These are phyloP conservation scores for Darksidea phi DNA, from an alignment of 495 filamentous ascomycete species.

Conservation along the genomic window DNA sequence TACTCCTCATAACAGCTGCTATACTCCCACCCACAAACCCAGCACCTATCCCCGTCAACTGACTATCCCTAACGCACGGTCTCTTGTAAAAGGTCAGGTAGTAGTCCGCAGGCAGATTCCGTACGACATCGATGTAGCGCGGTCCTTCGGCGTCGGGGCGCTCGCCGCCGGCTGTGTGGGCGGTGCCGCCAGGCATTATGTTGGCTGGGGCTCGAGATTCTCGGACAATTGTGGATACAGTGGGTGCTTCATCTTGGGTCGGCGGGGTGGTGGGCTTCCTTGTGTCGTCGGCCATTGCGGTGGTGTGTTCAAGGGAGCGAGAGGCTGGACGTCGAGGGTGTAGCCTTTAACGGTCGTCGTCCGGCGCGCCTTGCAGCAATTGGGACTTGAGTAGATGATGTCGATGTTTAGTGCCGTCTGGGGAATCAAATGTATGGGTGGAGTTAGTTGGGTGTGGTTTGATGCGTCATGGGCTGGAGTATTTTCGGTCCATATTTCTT, in stretches of 20 bases:
- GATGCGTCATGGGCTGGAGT: conserved; percentile 11
- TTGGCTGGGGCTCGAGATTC: conserved; percentile 43
- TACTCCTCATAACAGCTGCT: conserved; percentile 73
- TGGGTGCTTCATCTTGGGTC: conserved; percentile 1
- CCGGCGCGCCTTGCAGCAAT: no score
- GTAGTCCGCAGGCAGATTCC: conserved; percentile 65
- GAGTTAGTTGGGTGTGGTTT: no score
- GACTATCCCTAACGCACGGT: conserved; percentile 79
- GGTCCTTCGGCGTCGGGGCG: conserved; percentile 41
- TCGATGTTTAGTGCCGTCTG: no score
- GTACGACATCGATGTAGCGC: conserved; percentile 62
- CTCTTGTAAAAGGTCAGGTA: conserved; percentile 71
- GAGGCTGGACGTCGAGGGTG: not conserved
- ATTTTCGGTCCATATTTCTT: conserved; percentile 2
- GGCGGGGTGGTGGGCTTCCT: conserved; percentile 30
- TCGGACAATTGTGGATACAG: conserved; percentile 11
- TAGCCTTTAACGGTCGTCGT: not conserved
- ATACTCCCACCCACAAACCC: conserved; percentile 73
- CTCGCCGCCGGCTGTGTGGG: conserved; percentile 51
- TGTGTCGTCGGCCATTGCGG: conserved; percentile 58
- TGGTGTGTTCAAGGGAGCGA: conserved; percentile 5
- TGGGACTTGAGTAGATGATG: no score
- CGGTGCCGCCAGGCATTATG: conserved; percentile 40
- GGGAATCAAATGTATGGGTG: no score
- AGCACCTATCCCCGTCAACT: conserved; percentile 76